Conservation (phyloP, 306 rosid genomes). For the Quercus ilex region DNA sequence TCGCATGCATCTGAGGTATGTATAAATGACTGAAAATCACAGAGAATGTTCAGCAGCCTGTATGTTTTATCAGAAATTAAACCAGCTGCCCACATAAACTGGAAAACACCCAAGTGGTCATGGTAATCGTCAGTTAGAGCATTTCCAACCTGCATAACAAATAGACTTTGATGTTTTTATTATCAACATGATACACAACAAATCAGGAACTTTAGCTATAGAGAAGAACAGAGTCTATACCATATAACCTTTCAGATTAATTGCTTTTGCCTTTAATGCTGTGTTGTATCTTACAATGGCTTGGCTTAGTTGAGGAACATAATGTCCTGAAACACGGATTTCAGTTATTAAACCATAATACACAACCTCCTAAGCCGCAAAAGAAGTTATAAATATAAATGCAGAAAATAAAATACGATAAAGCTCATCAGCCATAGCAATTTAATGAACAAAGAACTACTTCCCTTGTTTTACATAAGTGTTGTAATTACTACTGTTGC, state of each 20-base stretch:
- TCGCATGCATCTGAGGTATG: constrained; percentile 58
- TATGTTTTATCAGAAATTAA: constrained; percentile 85
- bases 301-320: constrained; percentile 94
- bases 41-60: constrained; percentile 52
- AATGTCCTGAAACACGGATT: constrained; percentile 67
- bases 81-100: constrained; percentile 89
- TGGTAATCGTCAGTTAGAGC: constrained; percentile 79
- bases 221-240: constrained; percentile 32
- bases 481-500: background rate
- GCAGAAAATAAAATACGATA: background rate
- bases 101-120: constrained; percentile 71
- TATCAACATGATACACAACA: constrained; percentile 1
- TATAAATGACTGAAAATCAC: constrained; percentile 48
- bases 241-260: constrained; percentile 88
- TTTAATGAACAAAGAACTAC: background rate
- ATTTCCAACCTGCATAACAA: constrained; percentile 79
- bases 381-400: background rate
- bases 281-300: constrained; percentile 63
- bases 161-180: constrained; percentile 4
- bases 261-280: constrained; percentile 32
- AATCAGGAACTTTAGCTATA: background rate
- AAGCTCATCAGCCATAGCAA: background rate
- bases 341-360: constrained; percentile 3
- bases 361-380: background rate
- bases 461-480: background rate